Base-by-base conservation (phyloP, 23 red algal species). In the Gracilaria gracilis region DNA sequence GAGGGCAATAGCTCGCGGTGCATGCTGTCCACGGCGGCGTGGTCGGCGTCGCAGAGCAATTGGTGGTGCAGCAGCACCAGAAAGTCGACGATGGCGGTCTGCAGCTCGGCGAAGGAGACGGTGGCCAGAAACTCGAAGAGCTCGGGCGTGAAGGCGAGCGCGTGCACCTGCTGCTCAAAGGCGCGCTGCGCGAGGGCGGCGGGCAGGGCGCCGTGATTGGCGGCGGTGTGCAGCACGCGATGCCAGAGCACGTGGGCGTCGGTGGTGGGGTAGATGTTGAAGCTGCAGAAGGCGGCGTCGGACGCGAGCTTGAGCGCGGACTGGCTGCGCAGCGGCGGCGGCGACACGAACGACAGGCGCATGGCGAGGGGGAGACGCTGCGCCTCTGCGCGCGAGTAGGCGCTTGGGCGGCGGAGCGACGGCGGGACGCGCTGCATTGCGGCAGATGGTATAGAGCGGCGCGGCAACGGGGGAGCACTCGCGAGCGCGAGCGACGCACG, bases 241-340 rank as follows among this genome's bases (percentile, higher is more conserved):
- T 87, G 65, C 27, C 75, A n/a, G 58, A 19, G 36, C 13, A 87
- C 24, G 11, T 59, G 35, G 47, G 69, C 55, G 44, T 87, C 29
- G 28, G 83, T 34, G 40, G 83, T 87, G 48, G 83, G 83, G 42
- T 87, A 87, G 23, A 87, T 87, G 66, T 87, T 74, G 48, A 87
- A 87, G 66, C n/a, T 32, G 47, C 62, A 49, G 66, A 87, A 87
- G 66, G 15, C 11, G 13, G 25, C 57, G 57, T 44, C 23, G 27
- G 80, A 59, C 13, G 27, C 3, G 12, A 83, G 31, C 27, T 61
- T 65, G 80, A 9, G 17, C 12, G 55, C 21, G 9, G 20, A 48
- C 8, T 16, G 0, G 57, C 28, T 36, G 57, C n/a, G 33, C 31
- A 59, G 80, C 25, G 57, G 51, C 51, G 57, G 37, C 37, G 80